Conservation (phyloP, 345 rosid species). For the Nephelium lappaceum region DNA sequence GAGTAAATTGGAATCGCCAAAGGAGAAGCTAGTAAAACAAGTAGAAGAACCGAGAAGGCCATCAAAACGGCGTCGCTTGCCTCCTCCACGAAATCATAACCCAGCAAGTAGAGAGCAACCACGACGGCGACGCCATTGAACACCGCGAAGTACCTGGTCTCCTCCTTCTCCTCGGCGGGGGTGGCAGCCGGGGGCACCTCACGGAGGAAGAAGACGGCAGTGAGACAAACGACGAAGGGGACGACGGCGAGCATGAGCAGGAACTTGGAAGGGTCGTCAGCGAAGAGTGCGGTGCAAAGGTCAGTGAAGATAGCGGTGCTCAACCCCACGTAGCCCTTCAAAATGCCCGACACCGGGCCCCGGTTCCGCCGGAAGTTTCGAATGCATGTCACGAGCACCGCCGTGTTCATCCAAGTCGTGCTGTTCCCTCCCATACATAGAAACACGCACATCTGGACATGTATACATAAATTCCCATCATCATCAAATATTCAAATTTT, state of each 20-base stretch:
- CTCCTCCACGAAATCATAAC: slow-evolving; percentile 58
- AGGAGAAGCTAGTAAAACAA: slow-evolving; percentile 67
- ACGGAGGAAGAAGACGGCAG: slow-evolving; percentile 79
- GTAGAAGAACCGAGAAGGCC: slow-evolving; percentile 49
- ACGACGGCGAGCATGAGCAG: slow-evolving; percentile 67
- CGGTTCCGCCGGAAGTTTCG: slow-evolving; percentile 86
- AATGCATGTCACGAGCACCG: slow-evolving; percentile 83
- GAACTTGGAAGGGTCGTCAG: slow-evolving; percentile 60
- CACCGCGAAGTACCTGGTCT: slow-evolving; percentile 57
- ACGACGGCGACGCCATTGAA: slow-evolving; percentile 69
- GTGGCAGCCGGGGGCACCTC: slow-evolving; percentile 66
- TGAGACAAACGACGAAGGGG: slow-evolving; percentile 78
- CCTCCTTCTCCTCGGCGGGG: slow-evolving; percentile 55
- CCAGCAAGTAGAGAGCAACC: slow-evolving; percentile 73
- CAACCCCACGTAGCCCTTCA: slow-evolving; percentile 87
- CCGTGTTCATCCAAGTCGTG: slow-evolving; percentile 99
- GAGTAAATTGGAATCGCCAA: slow-evolving; percentile 56
- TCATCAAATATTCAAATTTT: background rate
- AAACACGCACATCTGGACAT: slow-evolving; percentile 60
- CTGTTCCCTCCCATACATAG: slow-evolving; percentile 96
- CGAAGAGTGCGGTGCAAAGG: slow-evolving; percentile 76
- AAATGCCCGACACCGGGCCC: slow-evolving; percentile 89
- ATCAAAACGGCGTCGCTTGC: slow-evolving; percentile 39
- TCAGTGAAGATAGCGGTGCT: slow-evolving; percentile 97
- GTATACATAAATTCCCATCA: background rate